A percentile compares a stretch with the other conserved stretches of the same genome.
Conservation (phyloP, 176 grass and related monocot species). For the Juncus inflexus region DNA sequence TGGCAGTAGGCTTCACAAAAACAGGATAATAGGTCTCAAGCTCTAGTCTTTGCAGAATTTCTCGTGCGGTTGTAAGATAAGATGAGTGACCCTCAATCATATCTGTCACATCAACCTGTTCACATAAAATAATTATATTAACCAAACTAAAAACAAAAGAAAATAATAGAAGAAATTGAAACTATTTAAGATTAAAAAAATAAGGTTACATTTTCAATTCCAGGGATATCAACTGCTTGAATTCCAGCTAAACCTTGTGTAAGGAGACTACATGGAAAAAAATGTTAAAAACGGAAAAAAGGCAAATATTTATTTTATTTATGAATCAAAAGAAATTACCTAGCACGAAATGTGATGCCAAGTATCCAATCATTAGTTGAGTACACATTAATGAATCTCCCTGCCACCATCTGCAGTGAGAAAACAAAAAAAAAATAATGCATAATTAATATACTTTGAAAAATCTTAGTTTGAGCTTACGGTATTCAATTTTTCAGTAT, state of each 20-base stretch:
- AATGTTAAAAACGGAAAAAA: not conserved
- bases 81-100: conserved; percentile 64
- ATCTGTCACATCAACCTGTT: conserved; percentile 71
- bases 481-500: not conserved
- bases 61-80: conserved; percentile 40
- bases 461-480: not conserved
- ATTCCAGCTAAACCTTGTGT: conserved; percentile 93
- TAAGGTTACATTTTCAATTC: conserved; percentile 75
- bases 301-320: too few species aligned
- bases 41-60: conserved; percentile 66
- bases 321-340: conserved; percentile 30
- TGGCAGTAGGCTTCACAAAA: conserved; percentile 19
- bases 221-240: conserved; percentile 60
- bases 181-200: conserved; percentile 7
- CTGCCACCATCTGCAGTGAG: conserved; percentile 61
- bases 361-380: conserved; percentile 91
- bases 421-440: conserved; percentile 6
- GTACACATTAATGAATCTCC: conserved; percentile 85
- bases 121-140: conserved; percentile 1
- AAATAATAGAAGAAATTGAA: not conserved
- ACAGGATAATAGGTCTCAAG: conserved; percentile 63
- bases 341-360: conserved; percentile 73
- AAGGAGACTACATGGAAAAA: conserved; percentile 46
- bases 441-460: not conserved
- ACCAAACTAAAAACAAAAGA: not conserved